A percentile compares a stretch with the other conserved stretches of the same genome.
Conservation (phyloP, 108 stramenopile species). For the Asterionellopsis glacialis region DNA sequence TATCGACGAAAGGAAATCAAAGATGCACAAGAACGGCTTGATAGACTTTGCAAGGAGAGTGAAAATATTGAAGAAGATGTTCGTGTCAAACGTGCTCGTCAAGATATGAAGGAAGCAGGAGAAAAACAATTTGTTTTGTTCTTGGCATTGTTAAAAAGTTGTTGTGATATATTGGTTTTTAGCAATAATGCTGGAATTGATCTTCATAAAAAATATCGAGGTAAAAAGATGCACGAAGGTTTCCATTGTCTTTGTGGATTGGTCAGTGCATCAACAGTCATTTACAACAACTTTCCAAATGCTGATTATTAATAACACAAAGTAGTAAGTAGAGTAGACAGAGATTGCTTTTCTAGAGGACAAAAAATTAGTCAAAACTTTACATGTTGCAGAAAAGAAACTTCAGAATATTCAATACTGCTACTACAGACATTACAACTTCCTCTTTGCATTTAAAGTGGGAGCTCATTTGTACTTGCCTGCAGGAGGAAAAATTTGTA, state of each 20-base stretch:
- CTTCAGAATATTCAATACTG: no score
- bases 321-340: no score
- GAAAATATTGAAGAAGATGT: conserved; percentile 6
- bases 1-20: conserved; percentile 25
- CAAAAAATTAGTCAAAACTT: no score
- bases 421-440: no score
- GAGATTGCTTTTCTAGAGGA: no score
- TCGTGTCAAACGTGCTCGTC: background rate
- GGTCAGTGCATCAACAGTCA: conserved; percentile 64
- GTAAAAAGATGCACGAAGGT: conserved; percentile 79
- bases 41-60: conserved; percentile 6
- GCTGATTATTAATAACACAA: background rate
- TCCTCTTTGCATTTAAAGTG: no score
- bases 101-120: conserved; percentile 23
- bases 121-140: conserved; percentile 60
- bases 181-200: conserved; percentile 82
- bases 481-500: no score
- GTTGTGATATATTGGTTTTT: conserved; percentile 72
- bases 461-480: no score
- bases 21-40: conserved; percentile 17
- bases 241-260: conserved; percentile 74
- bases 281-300: conserved; percentile 83
- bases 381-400: no score
- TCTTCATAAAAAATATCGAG: conserved; percentile 59
- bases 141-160: conserved; percentile 59